These are phyloP conservation scores for Setomelanomma holmii DNA, from an alignment of 2,329 filamentous ascomycete genomes.

Conservation along the genomic window DNA sequence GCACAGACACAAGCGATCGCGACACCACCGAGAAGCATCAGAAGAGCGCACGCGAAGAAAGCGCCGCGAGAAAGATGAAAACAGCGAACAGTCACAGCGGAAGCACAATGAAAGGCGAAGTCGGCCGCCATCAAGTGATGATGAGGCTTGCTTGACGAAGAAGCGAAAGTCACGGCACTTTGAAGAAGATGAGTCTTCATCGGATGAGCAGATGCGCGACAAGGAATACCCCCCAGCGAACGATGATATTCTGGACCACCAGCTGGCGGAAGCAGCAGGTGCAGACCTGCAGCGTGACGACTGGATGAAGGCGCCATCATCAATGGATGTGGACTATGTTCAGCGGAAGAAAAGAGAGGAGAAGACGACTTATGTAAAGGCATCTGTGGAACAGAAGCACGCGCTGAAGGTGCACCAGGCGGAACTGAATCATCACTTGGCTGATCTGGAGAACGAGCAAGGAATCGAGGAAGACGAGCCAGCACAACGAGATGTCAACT, in stretches of 20 bases:
- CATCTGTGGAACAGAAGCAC: constrained; percentile 64
- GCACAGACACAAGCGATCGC: constrained; percentile 71
- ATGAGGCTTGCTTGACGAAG: constrained; percentile 41
- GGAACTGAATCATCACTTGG: constrained; percentile 79
- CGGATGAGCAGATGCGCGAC: constrained; percentile 46
- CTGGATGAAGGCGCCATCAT: constrained; percentile 93
- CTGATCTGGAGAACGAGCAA: constrained; percentile 56
- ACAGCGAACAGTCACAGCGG: constrained; percentile 45
- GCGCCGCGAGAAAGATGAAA: constrained; percentile 43
- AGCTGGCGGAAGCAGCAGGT: constrained; percentile 46
- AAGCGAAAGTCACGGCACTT: constrained; percentile 46
- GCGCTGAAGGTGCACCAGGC: constrained; percentile 77
- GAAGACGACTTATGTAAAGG: constrained; percentile 52
- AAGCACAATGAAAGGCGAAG: constrained; percentile 37
- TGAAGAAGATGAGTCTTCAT: constrained; percentile 38
- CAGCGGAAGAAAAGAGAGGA: constrained; percentile 63
- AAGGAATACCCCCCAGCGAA: constrained; percentile 54
- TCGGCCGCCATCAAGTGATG: constrained; percentile 40
- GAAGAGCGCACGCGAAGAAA: constrained; percentile 55
- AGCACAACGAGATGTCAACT: constrained; percentile 70
- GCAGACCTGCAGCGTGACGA: constrained; percentile 72
- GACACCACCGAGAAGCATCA: constrained; percentile 57
- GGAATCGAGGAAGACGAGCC: constrained; percentile 52
- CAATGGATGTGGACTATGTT: constrained; percentile 83
- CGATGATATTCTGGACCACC: constrained; percentile 54